Evolutionary conservation across 1,139 yeast species (phyloP).

Genomic region (Blastobotrys indianensis): DNA sequence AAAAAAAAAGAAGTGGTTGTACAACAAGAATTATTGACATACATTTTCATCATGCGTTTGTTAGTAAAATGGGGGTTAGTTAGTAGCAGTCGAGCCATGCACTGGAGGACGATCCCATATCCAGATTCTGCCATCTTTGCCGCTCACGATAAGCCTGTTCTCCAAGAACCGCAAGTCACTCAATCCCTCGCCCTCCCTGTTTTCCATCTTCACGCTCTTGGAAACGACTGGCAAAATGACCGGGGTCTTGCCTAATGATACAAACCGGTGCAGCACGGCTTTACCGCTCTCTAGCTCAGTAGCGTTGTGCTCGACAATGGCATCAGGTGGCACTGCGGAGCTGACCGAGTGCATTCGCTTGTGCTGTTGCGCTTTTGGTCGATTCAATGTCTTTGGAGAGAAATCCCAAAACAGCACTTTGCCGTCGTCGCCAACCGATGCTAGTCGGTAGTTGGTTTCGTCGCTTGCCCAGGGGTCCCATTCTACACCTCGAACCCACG

Average conservation of each 20-base stretch:
- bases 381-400: constrained; percentile 49
- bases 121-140: constrained; percentile 32
- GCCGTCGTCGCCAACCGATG: constrained; percentile 70
- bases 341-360: background rate
- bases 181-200: constrained; percentile 26
- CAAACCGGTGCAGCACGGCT: constrained; percentile 25
- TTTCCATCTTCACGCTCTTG: constrained; percentile 21
- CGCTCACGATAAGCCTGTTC: constrained; percentile 22
- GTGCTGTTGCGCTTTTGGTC: constrained; percentile 23
- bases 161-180: constrained; percentile 27
- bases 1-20: background rate
- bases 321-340: constrained; percentile 1
- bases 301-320: background rate
- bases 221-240: constrained; percentile 28
- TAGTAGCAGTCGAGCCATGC: background rate
- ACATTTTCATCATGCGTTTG: background rate
- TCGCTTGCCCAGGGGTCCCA: constrained; percentile 39
- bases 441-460: constrained; percentile 45
- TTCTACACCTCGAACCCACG: constrained; percentile 52
- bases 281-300: constrained; percentile 10
- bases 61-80: background rate
- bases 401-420: constrained; percentile 67
- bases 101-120: constrained; percentile 41
- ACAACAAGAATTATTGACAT: background rate
- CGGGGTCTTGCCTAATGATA: constrained; percentile 26